Conservation (phyloP, 2,329 filamentous ascomycete genomes). For the Dothidotthia symphoricarpi region DNA sequence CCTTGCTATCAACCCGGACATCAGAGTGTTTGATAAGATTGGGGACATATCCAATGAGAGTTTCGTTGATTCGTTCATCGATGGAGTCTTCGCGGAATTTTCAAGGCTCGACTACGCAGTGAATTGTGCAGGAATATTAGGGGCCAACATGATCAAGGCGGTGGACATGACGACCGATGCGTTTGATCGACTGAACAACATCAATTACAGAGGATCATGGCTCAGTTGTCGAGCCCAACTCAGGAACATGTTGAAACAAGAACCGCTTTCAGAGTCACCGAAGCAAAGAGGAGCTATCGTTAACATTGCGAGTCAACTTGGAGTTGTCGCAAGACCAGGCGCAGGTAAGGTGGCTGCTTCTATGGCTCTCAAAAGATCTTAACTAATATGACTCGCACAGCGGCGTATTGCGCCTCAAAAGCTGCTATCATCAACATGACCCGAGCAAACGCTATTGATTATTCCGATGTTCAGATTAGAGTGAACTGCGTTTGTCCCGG, state of each 20-base stretch:
- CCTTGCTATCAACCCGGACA: slow-evolving; percentile 16
- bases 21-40: slow-evolving; percentile 39
- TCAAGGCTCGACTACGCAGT: slow-evolving; percentile 56
- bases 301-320: slow-evolving; percentile 56
- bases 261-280: slow-evolving; percentile 44
- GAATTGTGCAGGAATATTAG: slow-evolving; percentile 56
- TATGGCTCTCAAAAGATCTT: not conserved
- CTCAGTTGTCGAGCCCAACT: slow-evolving; percentile 56
- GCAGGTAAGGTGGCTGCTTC: slow-evolving; percentile 15
- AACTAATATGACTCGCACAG: slow-evolving; percentile 32
- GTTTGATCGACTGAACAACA: slow-evolving; percentile 55
- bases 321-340: slow-evolving; percentile 37
- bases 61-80: slow-evolving; percentile 47
- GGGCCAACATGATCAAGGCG: slow-evolving; percentile 40
- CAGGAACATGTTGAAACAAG: slow-evolving; percentile 51
- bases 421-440: slow-evolving; percentile 60
- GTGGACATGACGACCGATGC: slow-evolving; percentile 50
- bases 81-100: slow-evolving; percentile 39
- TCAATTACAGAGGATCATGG: slow-evolving; percentile 61
- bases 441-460: slow-evolving; percentile 57
- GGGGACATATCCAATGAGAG: slow-evolving; percentile 52
- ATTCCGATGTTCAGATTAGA: slow-evolving; percentile 51
- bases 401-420: slow-evolving; percentile 59
- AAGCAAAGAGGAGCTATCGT: slow-evolving; percentile 50
- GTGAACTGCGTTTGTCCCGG: slow-evolving; percentile 61